Evolutionary conservation across 225 moss, liverwort and hornwort genomes (phyloP).

Genomic region (Ulota crispa): DNA sequence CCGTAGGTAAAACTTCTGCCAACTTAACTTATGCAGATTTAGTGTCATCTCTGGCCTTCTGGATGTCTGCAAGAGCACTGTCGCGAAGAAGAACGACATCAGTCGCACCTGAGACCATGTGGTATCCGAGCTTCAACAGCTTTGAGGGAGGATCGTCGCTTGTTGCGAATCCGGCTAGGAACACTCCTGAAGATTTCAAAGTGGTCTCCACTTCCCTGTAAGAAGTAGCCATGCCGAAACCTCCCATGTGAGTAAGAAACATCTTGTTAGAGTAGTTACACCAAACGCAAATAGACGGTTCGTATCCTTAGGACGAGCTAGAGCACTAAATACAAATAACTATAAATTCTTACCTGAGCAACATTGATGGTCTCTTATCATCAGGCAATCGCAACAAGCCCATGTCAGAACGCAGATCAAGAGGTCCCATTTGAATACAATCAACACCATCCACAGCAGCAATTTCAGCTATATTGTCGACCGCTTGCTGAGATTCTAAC

Average conservation of each 20-base stretch:
- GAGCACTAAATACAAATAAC: neutral
- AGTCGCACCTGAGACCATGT: slow-evolving; percentile 57
- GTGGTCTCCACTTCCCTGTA: slow-evolving; percentile 51
- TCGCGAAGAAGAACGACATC: slow-evolving; percentile 54
- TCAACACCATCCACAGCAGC: slow-evolving; percentile 79
- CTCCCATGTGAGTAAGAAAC: neutral
- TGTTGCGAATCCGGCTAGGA: slow-evolving; percentile 47
- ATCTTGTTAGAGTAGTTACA: neutral
- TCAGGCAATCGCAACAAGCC: slow-evolving; percentile 53
- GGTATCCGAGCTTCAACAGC: slow-evolving; percentile 57
- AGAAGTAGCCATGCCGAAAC: slow-evolving; percentile 23
- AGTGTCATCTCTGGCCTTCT: slow-evolving; percentile 36
- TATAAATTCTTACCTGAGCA: slow-evolving; percentile 41
- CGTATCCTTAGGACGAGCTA: neutral
- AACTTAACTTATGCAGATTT: slow-evolving; percentile 1
- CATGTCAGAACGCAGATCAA: slow-evolving; percentile 74
- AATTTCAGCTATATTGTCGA: slow-evolving; percentile 59
- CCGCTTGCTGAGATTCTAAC: slow-evolving; percentile 65
- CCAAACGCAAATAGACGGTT: neutral
- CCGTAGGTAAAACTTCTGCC: neutral
- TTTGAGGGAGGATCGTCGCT: slow-evolving; percentile 51
- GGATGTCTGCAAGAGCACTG: slow-evolving; percentile 50
- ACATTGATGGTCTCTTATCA: slow-evolving; percentile 37
- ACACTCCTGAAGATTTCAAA: slow-evolving; percentile 46
- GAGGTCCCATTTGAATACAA: slow-evolving; percentile 81